These are phyloP conservation scores for Globisporangium sylvaticum DNA, from an alignment of 352 stramenopile genomes.

Conservation along the genomic window DNA sequence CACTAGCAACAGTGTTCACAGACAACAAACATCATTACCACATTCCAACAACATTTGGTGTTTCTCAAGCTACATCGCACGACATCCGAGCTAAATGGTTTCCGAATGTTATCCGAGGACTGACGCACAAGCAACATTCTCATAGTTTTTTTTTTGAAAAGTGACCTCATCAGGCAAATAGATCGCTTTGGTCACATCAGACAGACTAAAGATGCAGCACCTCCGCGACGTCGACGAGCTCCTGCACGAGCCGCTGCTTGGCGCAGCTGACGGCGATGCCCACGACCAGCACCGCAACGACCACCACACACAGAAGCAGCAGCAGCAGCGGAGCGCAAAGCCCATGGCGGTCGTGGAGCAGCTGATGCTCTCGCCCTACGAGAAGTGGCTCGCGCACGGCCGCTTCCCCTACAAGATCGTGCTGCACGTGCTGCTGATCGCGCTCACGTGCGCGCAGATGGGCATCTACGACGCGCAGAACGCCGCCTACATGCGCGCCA, in stretches of 20 bases:
- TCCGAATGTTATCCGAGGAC: not conserved
- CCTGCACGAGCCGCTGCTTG: constrained; percentile 15
- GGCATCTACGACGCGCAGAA: constrained; percentile 77
- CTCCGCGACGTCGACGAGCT: not conserved
- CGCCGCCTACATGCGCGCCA: constrained; percentile 79
- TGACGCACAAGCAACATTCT: not conserved
- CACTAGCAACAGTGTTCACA: not conserved
- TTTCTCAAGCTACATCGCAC: not conserved
- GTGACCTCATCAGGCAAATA: not conserved
- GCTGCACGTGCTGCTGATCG: constrained; percentile 72
- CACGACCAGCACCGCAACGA: not conserved
- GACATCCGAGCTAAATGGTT: not conserved
- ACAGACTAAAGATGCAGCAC: not conserved
- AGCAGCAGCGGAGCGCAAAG: not conserved
- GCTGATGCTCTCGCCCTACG: constrained; percentile 73
- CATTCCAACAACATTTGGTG: not conserved
- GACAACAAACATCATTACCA: not conserved
- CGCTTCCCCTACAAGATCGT: constrained; percentile 84
- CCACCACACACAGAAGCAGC: not conserved
- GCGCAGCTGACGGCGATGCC: constrained; percentile 1
- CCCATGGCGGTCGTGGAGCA: constrained; percentile 47
- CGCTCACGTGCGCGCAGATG: constrained; percentile 73
- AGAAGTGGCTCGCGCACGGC: constrained; percentile 66
- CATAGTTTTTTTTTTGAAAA: too few relatives aligned
- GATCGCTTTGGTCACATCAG: not conserved